These are phyloP conservation scores for Saitozyma podzolica DNA, from an alignment of 768 basidiomycete genomes.

Conservation along the genomic window DNA sequence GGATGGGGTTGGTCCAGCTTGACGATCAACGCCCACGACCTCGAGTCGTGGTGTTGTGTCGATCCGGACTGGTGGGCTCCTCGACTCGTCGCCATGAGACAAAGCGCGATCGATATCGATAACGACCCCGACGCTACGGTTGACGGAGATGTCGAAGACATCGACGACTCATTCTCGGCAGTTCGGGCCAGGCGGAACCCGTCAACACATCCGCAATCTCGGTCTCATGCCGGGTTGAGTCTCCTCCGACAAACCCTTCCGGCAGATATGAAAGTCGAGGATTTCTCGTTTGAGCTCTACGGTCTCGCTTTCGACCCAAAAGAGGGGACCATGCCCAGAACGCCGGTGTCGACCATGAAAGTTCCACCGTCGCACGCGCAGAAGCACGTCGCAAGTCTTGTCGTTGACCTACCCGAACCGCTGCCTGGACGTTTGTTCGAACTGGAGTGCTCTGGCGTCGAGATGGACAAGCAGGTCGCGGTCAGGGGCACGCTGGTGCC, in stretches of 20 bases:
- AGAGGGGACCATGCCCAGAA: not conserved
- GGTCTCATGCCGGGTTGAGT: conserved; percentile 9
- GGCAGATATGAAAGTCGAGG: conserved; percentile 23
- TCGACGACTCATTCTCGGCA: conserved; percentile 36
- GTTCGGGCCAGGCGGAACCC: conserved; percentile 13
- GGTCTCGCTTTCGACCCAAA: conserved; percentile 7
- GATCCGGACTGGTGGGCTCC: conserved; percentile 21
- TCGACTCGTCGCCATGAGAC: not conserved
- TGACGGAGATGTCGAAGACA: conserved; percentile 11
- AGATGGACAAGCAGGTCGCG: conserved; percentile 2
- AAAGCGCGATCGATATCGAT: too few species aligned
- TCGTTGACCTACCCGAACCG: not conserved
- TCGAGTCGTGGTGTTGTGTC: conserved; percentile 20
- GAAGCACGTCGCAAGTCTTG: too few species aligned
- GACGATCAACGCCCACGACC: conserved; percentile 18
- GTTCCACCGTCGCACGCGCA: not conserved
- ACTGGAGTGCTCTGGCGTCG: conserved; percentile 5
- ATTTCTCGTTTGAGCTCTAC: conserved; percentile 38
- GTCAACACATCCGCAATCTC: not conserved
- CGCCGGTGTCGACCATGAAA: not conserved
- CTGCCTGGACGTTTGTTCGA: conserved; percentile 14
- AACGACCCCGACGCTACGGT: not conserved
- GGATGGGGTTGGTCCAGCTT: conserved; percentile 39
- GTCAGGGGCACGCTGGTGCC: conserved; percentile 22
- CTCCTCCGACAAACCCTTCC: conserved; percentile 15